Evolutionary conservation across 2,329 filamentous ascomycete genomes (phyloP).

Genomic region (Cercospora janseana): DNA sequence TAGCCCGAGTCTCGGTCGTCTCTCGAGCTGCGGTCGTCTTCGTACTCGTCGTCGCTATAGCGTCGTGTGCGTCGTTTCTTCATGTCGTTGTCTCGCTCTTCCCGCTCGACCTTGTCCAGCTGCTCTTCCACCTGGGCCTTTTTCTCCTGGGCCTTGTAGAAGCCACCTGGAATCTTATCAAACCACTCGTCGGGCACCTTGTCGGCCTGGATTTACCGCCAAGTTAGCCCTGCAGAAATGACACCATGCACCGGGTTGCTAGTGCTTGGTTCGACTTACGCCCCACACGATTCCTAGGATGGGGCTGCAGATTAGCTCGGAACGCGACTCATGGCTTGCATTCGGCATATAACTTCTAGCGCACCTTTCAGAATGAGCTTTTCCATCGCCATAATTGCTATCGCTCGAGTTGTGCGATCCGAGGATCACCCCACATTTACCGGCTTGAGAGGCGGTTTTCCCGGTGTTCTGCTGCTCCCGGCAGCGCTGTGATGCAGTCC

Average conservation of each 20-base stretch:
- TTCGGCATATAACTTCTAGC: slow-evolving; percentile 6
- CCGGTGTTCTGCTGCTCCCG: neutral
- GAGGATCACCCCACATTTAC: neutral
- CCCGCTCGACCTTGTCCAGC: slow-evolving; percentile 20
- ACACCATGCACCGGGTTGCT: slow-evolving; percentile 6
- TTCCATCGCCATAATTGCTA: slow-evolving; percentile 23
- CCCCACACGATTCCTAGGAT: slow-evolving; percentile 29
- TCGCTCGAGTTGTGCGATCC: slow-evolving; percentile 9
- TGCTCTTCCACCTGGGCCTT: slow-evolving; percentile 23
- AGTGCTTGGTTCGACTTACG: slow-evolving; percentile 16
- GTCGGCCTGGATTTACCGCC: slow-evolving; percentile 26
- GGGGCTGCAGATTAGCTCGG: slow-evolving; percentile 14
- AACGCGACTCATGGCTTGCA: slow-evolving; percentile 13
- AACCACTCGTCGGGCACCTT: slow-evolving; percentile 42
- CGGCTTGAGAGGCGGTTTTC: neutral
- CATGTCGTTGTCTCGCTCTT: slow-evolving; percentile 17
- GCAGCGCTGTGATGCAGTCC: neutral
- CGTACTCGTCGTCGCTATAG: slow-evolving; percentile 31
- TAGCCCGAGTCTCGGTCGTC: slow-evolving; percentile 26
- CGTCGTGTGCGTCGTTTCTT: slow-evolving; percentile 27
- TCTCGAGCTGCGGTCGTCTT: slow-evolving; percentile 25
- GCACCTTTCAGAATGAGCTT: slow-evolving; percentile 30
- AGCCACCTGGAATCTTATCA: slow-evolving; percentile 40
- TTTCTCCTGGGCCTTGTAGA: slow-evolving; percentile 36
- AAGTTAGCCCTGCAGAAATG: slow-evolving; percentile 8